Evolutionary conservation across 371 early-diverging fungal species (phyloP).

Genomic region (Mortierella sp.): DNA sequence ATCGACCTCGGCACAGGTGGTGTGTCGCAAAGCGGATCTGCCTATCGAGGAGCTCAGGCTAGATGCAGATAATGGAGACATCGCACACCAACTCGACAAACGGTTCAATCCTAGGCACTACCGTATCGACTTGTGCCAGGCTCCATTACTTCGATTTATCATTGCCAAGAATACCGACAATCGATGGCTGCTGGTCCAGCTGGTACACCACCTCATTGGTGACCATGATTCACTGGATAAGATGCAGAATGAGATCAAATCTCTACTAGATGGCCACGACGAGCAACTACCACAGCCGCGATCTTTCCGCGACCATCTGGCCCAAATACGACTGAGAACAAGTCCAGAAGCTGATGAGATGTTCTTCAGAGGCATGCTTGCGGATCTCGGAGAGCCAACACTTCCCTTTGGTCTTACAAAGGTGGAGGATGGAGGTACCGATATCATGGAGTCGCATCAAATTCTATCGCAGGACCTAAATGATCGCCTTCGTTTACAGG

Average conservation of each 20-base stretch:
- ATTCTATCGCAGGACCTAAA: no score
- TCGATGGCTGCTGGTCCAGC: slow-evolving; percentile 7
- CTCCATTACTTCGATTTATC: slow-evolving; percentile 11
- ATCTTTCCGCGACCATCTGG: no score
- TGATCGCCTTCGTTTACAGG: no score
- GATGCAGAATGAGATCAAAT: slow-evolving; percentile 3
- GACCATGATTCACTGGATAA: slow-evolving; percentile 9
- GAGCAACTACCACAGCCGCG: no score
- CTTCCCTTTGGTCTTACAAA: no score
- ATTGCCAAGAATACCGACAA: slow-evolving; percentile 11
- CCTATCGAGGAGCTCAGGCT: slow-evolving; percentile 2
- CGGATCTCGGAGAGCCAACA: no score
- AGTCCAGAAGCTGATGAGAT: no score
- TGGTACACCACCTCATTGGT: slow-evolving; percentile 15
- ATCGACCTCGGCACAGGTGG: slow-evolving; percentile 18
- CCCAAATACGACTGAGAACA: no score
- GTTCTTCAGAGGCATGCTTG: no score
- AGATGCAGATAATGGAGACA: slow-evolving; percentile 14
- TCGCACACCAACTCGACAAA: slow-evolving; percentile 2
- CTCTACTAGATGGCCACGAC: no score
- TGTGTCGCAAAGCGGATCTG: neutral
- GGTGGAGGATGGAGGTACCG: no score
- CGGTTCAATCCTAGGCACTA: slow-evolving; percentile 8
- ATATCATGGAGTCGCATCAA: no score
- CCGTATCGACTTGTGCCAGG: slow-evolving; percentile 8